Evolutionary conservation across 164 flowering plant species (phyloP).

Genomic region (Magnolia kwangsiensis): DNA sequence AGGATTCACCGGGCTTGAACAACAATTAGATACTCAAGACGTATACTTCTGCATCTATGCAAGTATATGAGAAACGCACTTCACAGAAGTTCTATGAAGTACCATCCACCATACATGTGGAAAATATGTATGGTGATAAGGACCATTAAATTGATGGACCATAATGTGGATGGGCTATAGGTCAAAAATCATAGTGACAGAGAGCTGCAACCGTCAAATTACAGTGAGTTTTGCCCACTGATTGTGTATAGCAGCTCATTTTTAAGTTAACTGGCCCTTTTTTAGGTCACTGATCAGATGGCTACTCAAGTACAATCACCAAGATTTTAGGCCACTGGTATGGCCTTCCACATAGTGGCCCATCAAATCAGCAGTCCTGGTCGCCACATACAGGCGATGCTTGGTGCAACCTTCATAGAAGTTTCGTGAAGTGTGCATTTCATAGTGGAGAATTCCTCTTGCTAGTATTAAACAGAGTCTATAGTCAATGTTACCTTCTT

Average conservation of each 20-base stretch:
- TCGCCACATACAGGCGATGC: neutral
- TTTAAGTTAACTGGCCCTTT: neutral
- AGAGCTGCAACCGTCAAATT: neutral
- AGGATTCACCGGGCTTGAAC: conserved; percentile 1
- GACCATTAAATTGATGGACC: neutral
- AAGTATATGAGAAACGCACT: neutral
- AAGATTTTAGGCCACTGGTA: neutral
- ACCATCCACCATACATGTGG: neutral
- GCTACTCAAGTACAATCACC: neutral
- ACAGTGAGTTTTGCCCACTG: neutral
- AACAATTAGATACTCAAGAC: neutral
- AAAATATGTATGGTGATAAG: too few species aligned
- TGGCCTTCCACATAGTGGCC: neutral
- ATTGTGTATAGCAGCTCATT: neutral
- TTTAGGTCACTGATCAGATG: neutral
- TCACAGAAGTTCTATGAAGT: neutral
- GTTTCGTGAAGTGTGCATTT: neutral
- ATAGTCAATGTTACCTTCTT: conserved; percentile 49
- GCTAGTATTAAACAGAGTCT: neutral
- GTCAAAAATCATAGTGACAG: neutral
- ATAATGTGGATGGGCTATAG: neutral
- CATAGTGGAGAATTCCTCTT: neutral
- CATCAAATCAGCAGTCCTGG: neutral
- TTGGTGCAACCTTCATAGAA: neutral
- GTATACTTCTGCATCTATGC: neutral